Evolutionary conservation across 495 filamentous ascomycete genomes (phyloP).

Genomic region (Tuber calosporum): DNA sequence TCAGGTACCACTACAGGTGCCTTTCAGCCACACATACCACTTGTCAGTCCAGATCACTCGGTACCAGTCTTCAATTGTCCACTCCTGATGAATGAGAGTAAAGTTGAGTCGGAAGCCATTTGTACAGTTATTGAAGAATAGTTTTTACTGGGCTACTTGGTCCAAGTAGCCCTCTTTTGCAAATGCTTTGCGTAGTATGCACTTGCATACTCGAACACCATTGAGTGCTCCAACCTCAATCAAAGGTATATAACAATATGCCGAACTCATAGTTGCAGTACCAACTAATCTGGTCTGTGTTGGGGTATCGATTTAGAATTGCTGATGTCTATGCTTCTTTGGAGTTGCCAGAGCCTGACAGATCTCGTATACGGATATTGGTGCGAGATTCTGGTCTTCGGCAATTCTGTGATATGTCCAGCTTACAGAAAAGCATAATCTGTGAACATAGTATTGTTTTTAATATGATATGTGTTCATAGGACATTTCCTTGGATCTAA

Average conservation of each 20-base stretch:
- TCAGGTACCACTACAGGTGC: background rate
- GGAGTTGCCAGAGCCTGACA: too few species aligned
- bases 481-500: too few species aligned
- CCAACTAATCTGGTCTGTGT: too few species aligned
- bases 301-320: too few species aligned
- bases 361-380: too few species aligned
- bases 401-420: conserved; percentile 11
- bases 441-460: background rate
- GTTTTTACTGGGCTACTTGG: conserved; percentile 1
- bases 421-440: background rate
- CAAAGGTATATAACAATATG: too few species aligned
- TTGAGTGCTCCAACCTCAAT: conserved; percentile 2
- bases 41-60: conserved; percentile 15
- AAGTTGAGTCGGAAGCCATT: background rate
- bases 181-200: conserved; percentile 2
- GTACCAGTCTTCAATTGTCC: conserved; percentile 9
- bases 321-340: too few species aligned
- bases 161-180: conserved; percentile 6
- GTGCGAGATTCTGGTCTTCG: background rate
- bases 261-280: background rate
- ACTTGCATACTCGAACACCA: conserved; percentile 4
- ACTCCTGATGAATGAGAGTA: background rate
- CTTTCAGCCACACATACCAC: conserved; percentile 8
- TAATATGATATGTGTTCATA: background rate
- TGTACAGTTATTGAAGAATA: background rate